A percentile compares a stretch with the other conserved stretches of the same genome.
Conservation (phyloP, 108 stramenopile species). For the Nitzschia sp. region DNA sequence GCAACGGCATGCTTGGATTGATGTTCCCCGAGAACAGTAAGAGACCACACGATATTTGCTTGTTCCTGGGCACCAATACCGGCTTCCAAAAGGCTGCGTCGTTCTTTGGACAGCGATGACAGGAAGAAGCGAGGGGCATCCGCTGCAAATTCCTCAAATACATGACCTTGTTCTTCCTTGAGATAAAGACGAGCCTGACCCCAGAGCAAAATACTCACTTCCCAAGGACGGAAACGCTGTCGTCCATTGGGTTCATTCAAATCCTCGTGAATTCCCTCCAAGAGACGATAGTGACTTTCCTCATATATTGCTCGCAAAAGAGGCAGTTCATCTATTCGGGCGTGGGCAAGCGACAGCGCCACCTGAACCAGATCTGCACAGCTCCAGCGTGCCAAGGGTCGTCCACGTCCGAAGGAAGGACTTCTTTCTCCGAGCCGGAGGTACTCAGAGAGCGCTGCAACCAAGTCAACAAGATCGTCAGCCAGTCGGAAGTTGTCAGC, state of each 20-base stretch:
- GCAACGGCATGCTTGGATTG: slow-evolving; percentile 41
- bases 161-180: slow-evolving; percentile 42
- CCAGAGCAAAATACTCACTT: slow-evolving; percentile 78
- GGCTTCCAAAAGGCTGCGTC: slow-evolving; percentile 21
- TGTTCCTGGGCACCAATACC: slow-evolving; percentile 77
- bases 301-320: slow-evolving; percentile 58
- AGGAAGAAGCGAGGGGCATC: slow-evolving; percentile 47
- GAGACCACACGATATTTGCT: slow-evolving; percentile 83
- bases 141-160: slow-evolving; percentile 58
- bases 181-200: slow-evolving; percentile 75
- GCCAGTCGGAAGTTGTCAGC: slow-evolving; percentile 70
- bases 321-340: slow-evolving; percentile 63
- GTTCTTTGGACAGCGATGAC: slow-evolving; percentile 8
- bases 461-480: slow-evolving; percentile 58
- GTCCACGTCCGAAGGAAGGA: slow-evolving; percentile 24
- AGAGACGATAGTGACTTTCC: slow-evolving; percentile 56
- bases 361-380: slow-evolving; percentile 76
- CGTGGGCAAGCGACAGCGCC: slow-evolving; percentile 67
- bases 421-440: slow-evolving; percentile 22
- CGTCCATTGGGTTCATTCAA: slow-evolving; percentile 16
- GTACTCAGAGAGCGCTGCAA: slow-evolving; percentile 57
- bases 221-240: slow-evolving; percentile 54
- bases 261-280: slow-evolving; percentile 12
- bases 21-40: slow-evolving; percentile 72
- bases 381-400: slow-evolving; percentile 60